Conservation (phyloP, 495 filamentous ascomycete species). For the Penicillium subrubescens region DNA sequence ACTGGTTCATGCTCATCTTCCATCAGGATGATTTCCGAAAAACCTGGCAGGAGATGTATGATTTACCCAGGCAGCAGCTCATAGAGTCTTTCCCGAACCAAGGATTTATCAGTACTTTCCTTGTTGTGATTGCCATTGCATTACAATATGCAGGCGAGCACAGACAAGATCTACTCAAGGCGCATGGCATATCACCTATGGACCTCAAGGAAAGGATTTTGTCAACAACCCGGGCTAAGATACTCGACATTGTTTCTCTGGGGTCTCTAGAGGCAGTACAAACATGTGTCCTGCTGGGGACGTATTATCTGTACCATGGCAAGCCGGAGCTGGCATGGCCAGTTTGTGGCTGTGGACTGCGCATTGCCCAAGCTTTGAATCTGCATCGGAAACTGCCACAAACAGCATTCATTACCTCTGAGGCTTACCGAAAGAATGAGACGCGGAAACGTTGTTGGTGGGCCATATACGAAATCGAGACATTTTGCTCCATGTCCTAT, state of each 20-base stretch:
- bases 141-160: slow-evolving; percentile 28
- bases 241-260: slow-evolving; percentile 30
- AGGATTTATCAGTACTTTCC: slow-evolving; percentile 31
- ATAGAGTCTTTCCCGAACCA: slow-evolving; percentile 2
- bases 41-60: slow-evolving; percentile 30
- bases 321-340: slow-evolving; percentile 38
- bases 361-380: slow-evolving; percentile 38
- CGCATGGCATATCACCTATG: slow-evolving; percentile 12
- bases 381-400: slow-evolving; percentile 29
- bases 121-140: slow-evolving; percentile 35
- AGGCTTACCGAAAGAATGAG: slow-evolving; percentile 22
- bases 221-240: slow-evolving; percentile 8
- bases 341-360: slow-evolving; percentile 39
- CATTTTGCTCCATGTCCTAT: slow-evolving; percentile 41
- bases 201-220: slow-evolving; percentile 29
- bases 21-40: slow-evolving; percentile 39
- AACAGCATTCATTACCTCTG: neutral
- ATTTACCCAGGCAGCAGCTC: neutral
- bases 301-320: slow-evolving; percentile 43
- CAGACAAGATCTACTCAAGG: slow-evolving; percentile 11
- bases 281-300: slow-evolving; percentile 38
- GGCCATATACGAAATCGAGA: slow-evolving; percentile 45
- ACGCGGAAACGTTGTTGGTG: slow-evolving; percentile 44
- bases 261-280: slow-evolving; percentile 36
- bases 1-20: slow-evolving; percentile 45